These are phyloP conservation scores for Sclerotinia borealis DNA, from an alignment of 2,329 filamentous ascomycete genomes.

Conservation along the genomic window DNA sequence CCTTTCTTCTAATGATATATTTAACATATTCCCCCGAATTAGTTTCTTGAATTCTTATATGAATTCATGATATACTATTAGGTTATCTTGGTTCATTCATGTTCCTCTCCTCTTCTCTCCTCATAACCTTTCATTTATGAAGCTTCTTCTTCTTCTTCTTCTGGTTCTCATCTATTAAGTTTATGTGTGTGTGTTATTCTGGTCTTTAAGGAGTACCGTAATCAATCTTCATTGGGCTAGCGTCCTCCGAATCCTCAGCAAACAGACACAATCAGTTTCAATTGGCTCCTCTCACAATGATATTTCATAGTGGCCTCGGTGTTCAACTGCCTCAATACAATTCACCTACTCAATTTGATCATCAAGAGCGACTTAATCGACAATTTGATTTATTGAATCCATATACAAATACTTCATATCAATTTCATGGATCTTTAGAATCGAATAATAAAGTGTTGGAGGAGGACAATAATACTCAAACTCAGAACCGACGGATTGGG, in stretches of 20 bases:
- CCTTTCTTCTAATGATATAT: neutral
- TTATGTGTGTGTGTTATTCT: too few relatives aligned
- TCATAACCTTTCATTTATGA: neutral
- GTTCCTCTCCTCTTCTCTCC: too few relatives aligned
- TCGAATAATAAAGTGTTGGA: neutral
- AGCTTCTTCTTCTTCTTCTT: neutral
- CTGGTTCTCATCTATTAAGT: neutral
- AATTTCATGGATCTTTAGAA: neutral
- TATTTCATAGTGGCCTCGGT: neutral
- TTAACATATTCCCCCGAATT: neutral
- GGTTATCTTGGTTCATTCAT: neutral
- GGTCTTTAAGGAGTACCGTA: neutral
- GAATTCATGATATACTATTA: neutral
- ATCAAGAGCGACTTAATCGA: neutral
- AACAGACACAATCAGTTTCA: neutral
- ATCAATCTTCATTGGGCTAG: neutral
- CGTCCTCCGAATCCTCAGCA: too few relatives aligned
- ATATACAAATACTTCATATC: neutral
- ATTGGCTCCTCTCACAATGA: constrained; percentile 1
- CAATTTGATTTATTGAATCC: neutral
- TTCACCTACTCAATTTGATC: neutral
- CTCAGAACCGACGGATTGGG: constrained; percentile 13
- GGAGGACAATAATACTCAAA: neutral
- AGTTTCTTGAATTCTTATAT: neutral
- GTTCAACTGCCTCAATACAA: neutral